These are phyloP conservation scores for Naganishia randhawae DNA, from an alignment of 768 basidiomycete species.

Conservation along the genomic window DNA sequence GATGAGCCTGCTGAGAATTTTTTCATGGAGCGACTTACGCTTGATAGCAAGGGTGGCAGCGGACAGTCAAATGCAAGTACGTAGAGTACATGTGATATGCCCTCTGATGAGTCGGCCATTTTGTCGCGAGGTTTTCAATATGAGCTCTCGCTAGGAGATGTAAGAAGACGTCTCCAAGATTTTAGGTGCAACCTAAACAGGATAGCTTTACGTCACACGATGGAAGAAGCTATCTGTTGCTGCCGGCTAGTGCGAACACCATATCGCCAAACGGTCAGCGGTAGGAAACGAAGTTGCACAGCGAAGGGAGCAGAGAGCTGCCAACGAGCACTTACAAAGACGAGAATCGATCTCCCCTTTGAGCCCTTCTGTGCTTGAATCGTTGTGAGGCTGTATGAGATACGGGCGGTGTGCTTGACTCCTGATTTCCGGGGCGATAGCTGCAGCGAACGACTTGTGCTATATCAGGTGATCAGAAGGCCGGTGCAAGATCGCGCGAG, in stretches of 20 bases:
- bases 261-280: neutral
- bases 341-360: neutral
- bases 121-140: neutral
- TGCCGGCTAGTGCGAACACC: neutral
- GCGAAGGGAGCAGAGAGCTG: neutral
- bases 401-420: no score
- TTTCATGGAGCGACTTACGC: neutral
- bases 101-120: neutral
- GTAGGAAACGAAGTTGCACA: neutral
- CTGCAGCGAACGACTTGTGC: neutral
- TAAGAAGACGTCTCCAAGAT: neutral
- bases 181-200: neutral
- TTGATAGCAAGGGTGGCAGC: constrained; percentile 6
- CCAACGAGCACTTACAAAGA: neutral
- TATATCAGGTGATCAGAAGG: neutral
- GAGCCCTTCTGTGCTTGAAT: neutral
- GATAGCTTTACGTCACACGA: neutral
- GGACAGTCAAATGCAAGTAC: constrained; percentile 14
- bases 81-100: constrained; percentile 5
- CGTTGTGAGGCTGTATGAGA: neutral
- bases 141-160: neutral
- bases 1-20: neutral
- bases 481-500: neutral
- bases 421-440: no score
- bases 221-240: neutral